A percentile compares a stretch with the other conserved stretches of the same genome.
phyloP scores from a whole-genome alignment of 2,329 filamentous ascomycete genomes.

The Monilinia fructigena region DNA sequence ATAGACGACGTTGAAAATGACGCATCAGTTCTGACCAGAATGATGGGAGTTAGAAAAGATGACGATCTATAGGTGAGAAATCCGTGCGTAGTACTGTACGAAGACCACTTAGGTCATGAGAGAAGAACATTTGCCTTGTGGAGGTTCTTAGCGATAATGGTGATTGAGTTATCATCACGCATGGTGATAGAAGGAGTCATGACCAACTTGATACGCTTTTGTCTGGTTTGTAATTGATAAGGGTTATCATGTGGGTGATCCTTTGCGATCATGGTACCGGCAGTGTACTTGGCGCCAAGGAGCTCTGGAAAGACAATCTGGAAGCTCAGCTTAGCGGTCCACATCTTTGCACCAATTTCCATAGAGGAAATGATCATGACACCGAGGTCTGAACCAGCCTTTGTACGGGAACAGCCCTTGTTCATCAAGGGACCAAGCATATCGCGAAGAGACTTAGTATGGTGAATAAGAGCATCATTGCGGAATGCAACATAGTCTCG shows the following conservation, averaged over 20 bases:
- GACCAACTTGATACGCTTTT: conserved; percentile 54
- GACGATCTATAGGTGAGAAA: conserved; percentile 16
- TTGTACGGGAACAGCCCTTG: conserved; percentile 38
- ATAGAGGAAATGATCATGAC: conserved; percentile 31
- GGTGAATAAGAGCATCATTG: conserved; percentile 25
- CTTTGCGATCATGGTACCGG: conserved; percentile 46
- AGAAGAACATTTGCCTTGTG: conserved; percentile 35
- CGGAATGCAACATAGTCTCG: conserved; percentile 39
- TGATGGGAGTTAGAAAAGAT: conserved; percentile 14
- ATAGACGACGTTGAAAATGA: conserved; percentile 13
- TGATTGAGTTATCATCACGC: conserved; percentile 46
- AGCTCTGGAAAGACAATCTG: conserved; percentile 53
- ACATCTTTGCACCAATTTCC: conserved; percentile 47
- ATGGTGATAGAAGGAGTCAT: conserved; percentile 56
- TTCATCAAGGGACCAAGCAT: conserved; percentile 48
- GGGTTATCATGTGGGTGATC: conserved; percentile 46
- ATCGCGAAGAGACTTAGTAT: conserved; percentile 42
- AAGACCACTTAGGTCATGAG: conserved; percentile 29
- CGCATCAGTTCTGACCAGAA: conserved; percentile 9
- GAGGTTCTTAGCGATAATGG: conserved; percentile 23
- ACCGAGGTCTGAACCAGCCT: conserved; percentile 45
- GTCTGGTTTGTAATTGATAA: conserved; percentile 49
- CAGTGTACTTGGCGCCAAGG: conserved; percentile 49
- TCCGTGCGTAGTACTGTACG: conserved; percentile 4
- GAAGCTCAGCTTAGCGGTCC: conserved; percentile 44